Conservation (phyloP, 352 stramenopile species). For the Pythium oligandrum region DNA sequence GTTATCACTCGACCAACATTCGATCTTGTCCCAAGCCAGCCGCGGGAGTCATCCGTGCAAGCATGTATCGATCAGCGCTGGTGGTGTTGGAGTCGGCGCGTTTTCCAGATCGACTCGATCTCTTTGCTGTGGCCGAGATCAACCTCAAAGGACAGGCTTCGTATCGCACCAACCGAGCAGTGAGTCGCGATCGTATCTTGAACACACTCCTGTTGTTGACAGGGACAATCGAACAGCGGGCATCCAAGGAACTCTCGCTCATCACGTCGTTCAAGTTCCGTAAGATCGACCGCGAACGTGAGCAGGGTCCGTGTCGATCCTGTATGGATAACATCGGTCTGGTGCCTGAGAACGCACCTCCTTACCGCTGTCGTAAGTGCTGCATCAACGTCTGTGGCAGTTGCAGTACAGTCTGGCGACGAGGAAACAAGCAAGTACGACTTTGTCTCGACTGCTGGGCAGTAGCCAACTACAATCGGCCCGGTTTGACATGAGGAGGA, state of each 20-base stretch:
- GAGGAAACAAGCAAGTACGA: slow-evolving; percentile 13
- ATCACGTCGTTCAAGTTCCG: slow-evolving; percentile 14
- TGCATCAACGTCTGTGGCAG: slow-evolving; percentile 12
- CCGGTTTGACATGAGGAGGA: not conserved
- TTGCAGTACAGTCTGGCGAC: slow-evolving; percentile 16
- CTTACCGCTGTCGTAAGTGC: slow-evolving; percentile 18
- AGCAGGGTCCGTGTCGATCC: slow-evolving; percentile 2
- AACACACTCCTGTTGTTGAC: slow-evolving; percentile 10
- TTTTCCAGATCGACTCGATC: slow-evolving; percentile 8
- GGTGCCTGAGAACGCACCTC: slow-evolving; percentile 1
- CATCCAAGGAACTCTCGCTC: slow-evolving; percentile 17
- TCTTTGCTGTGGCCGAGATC: slow-evolving; percentile 12
- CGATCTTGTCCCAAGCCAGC: slow-evolving; percentile 1
- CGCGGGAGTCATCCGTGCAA: slow-evolving; percentile 1
- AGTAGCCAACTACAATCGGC: slow-evolving; percentile 12
- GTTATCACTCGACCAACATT: slow-evolving; percentile 17
- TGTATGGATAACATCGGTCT: slow-evolving; percentile 6
- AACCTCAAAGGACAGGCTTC: slow-evolving; percentile 13
- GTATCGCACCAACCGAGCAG: slow-evolving; percentile 3
- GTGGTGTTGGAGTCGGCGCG: slow-evolving; percentile 13
- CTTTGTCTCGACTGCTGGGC: slow-evolving; percentile 22
- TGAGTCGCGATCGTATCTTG: slow-evolving; percentile 9
- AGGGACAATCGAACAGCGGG: slow-evolving; percentile 13
- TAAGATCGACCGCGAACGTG: not conserved
- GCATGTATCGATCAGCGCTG: slow-evolving; percentile 14